Base-by-base conservation (phyloP, 2,329 filamentous ascomycete species). In the Aspergillus unguis region DNA sequence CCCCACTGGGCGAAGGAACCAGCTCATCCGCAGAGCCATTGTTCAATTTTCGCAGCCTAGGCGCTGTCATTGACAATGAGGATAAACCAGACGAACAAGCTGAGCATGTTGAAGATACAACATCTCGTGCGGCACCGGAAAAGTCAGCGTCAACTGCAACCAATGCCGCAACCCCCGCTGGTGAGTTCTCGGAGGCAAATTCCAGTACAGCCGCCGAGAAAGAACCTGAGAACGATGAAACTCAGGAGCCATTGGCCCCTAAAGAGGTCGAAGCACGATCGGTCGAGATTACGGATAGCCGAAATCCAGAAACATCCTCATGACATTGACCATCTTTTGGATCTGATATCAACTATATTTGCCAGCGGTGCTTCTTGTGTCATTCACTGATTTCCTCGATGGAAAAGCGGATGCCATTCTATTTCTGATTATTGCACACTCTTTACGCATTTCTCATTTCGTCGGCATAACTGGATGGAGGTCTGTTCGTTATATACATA, bases 1-100 rank as follows among this genome's bases (percentile, higher is more conserved):
- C 40, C 33, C 47, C 36, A 28, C 75, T 76, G 1, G 75, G 78
- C 4, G 77, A 79, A 10, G 73, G 73, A 58, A 73, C 72, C 5
- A 80, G 76, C 50, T 64, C 76, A 4, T 78, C 79, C 42, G 75
- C 80, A 0, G 92, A 96, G 66, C 84, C 90, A 3, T 84, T 96
- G 82, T 94, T 95, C 72, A 96, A 96, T 69, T 96, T 96, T 67
- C 81, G 85, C 51, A 96, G 90, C 61, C 75, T 97, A 25, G 88
- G 90, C 2, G 88, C 90, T 56, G 89, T 95, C 68, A 88, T 96
- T 29, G 88, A 86, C 0, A 84, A 81, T 36, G 80, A 85, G 45
- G 81, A 85, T 38, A 77, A 80, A 52, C 66, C 65, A 6, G 69
- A 69, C 5, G 65, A 63, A 48, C 62, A 63, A 35, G 50, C 62